These are phyloP conservation scores for Scheffersomyces lignosus DNA, from an alignment of 805 yeast genomes.

Conservation along the genomic window DNA sequence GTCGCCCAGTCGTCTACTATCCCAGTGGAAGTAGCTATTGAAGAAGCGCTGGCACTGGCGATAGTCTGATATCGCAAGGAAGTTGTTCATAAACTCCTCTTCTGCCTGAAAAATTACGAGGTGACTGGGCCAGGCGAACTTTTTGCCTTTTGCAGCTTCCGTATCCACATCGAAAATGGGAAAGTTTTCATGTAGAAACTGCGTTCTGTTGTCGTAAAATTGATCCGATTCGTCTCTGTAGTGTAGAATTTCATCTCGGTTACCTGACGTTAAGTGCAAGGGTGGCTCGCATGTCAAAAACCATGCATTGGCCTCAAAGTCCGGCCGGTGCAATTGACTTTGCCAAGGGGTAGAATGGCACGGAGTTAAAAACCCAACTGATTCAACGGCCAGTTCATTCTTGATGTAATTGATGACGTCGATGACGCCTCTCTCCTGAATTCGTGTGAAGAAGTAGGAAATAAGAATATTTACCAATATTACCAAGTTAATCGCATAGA, in stretches of 20 bases:
- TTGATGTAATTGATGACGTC: conserved; percentile 60
- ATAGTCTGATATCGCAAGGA: conserved; percentile 45
- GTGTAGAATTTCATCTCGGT: conserved; percentile 21
- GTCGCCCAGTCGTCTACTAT: conserved; percentile 74
- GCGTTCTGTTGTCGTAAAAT: conserved; percentile 66
- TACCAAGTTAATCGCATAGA: conserved; percentile 9
- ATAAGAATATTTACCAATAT: conserved; percentile 37
- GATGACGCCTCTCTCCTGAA: conserved; percentile 86
- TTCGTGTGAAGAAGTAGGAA: conserved; percentile 54
- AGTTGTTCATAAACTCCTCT: conserved; percentile 43
- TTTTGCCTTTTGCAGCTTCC: conserved; percentile 21
- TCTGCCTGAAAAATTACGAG: conserved; percentile 71
- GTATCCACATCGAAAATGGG: conserved; percentile 33
- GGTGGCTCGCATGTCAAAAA: conserved; percentile 94
- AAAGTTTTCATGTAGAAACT: conserved; percentile 56
- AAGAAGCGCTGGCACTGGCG: conserved; percentile 55
- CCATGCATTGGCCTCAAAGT: conserved; percentile 51
- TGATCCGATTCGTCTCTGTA: conserved; percentile 88
- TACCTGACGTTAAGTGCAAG: conserved; percentile 33
- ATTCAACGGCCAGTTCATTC: conserved; percentile 33
- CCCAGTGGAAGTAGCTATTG: conserved; percentile 87
- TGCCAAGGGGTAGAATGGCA: conserved; percentile 99
- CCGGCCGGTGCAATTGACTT: conserved; percentile 67
- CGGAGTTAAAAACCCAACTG: conserved; percentile 86
- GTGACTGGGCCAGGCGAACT: conserved; percentile 66